Evolutionary conservation across 164 flowering plant species (phyloP).

Genomic region (Vitis riparia): DNA sequence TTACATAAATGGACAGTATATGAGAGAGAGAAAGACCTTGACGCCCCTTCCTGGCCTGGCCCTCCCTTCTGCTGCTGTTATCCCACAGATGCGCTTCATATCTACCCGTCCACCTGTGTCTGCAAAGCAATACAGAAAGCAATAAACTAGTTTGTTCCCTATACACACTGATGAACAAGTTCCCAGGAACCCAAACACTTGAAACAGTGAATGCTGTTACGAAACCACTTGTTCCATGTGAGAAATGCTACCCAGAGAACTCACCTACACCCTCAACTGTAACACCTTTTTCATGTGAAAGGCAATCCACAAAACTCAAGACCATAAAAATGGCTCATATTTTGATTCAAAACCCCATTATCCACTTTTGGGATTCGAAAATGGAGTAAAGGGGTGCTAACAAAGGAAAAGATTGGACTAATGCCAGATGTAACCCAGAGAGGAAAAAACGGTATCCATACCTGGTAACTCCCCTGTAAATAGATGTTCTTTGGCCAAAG

Average conservation of each 20-base stretch:
- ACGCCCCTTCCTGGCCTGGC: slow-evolving; percentile 93
- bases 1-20: not conserved
- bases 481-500: slow-evolving; percentile 88
- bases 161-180: slow-evolving; percentile 2
- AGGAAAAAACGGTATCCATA: slow-evolving; percentile 8
- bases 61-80: slow-evolving; percentile 93
- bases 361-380: too few species aligned
- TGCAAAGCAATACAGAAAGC: slow-evolving; percentile 22
- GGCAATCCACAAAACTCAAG: too few species aligned
- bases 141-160: not conserved
- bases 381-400: too few species aligned
- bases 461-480: slow-evolving; percentile 95
- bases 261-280: too few species aligned
- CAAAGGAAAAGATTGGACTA: too few species aligned
- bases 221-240: too few species aligned
- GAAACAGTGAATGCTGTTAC: not conserved
- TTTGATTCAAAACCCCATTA: too few species aligned
- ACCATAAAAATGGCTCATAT: too few species aligned
- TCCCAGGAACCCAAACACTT: slow-evolving; percentile 1
- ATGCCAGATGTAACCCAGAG: too few species aligned
- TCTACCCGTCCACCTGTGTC: slow-evolving; percentile 92
- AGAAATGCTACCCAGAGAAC: too few species aligned
- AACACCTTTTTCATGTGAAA: too few species aligned
- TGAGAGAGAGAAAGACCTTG: slow-evolving; percentile 54
- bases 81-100: slow-evolving; percentile 99